Evolutionary conservation across 768 basidiomycete species (phyloP), one percentile per base, ranked within the genome.

Genomic region (Lentinula raphanica): DNA sequence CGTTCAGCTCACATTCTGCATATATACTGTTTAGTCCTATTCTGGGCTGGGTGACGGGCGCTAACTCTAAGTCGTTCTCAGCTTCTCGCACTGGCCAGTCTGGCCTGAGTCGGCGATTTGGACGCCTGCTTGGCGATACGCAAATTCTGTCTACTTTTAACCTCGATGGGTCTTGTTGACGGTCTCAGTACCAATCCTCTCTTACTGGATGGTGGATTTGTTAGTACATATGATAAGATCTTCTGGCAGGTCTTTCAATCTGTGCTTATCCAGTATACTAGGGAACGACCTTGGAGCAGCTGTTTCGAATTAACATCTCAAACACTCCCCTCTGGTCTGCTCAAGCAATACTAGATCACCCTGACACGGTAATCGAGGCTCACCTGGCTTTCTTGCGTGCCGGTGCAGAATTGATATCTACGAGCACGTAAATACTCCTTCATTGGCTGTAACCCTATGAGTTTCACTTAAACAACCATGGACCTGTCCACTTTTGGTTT

Each of bases 321-420:
- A 68, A 79, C 32, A 78, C 80, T 1, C 77, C 85, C 2, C 69
- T 93, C 23, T 92, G 90, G 91, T 92, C 90, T 13, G 82, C 85
- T 0, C 78, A 83, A 54, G 78, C 85, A 8, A 70, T 87, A 11
- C 68, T 74, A 13, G 75, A 82, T 29, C 72, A 84, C 38, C 81
- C 84, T 0, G 76, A 78, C 13, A 70, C 74, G 0, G 75, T 92
- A 29, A 60, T 83, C n/a, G 68, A 76, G 6, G 81, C 83, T 0
- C 91, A 92, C 66, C 62, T 80, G 32, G 73, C 76, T 0, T 93
- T 87, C 67, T 67, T 90, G 19, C 71, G 76, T 9, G 85, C 87
- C 7, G 89, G 90, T 0, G 81, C 88, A 9, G 74, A 77, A 50
- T 74, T 90, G 13, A 79, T 93, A 27, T 74, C 83, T 53, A 88